Conservation (phyloP, 345 rosid species). For the Clausena lansium region DNA sequence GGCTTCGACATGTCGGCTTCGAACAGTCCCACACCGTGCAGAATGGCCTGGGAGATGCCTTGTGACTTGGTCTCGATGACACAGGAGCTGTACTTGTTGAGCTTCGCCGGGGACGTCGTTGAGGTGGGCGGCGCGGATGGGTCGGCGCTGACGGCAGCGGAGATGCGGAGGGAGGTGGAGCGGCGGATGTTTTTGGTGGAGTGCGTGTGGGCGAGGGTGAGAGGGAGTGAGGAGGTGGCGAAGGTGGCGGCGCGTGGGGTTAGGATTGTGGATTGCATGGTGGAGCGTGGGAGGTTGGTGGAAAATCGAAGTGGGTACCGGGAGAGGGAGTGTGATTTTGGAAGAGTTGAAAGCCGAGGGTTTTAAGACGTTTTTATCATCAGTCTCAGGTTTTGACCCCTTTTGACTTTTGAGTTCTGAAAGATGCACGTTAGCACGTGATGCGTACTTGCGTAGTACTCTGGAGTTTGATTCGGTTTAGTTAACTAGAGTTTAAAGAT, state of each 20-base stretch:
- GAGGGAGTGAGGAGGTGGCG: conserved; percentile 18
- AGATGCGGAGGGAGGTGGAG: conserved; percentile 26
- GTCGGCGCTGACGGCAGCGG: conserved; percentile 15
- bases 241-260: conserved; percentile 35
- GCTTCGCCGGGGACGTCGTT: conserved; percentile 31
- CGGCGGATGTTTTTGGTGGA: not conserved
- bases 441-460: no score
- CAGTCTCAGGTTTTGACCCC: not conserved
- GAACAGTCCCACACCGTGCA: conserved; percentile 87
- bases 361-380: not conserved
- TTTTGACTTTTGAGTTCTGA: no score
- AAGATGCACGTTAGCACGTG: no score
- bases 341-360: not conserved
- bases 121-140: conserved; percentile 26
- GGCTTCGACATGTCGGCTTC: conserved; percentile 81
- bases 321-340: no score
- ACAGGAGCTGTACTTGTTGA: conserved; percentile 83
- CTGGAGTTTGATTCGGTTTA: no score
- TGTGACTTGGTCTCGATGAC: conserved; percentile 92
- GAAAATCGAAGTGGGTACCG: not conserved
- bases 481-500: no score
- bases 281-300: conserved; percentile 20
- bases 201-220: conserved; percentile 10
- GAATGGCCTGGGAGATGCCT: conserved; percentile 91
- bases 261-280: conserved; percentile 51